Evolutionary conservation across 139 green algal genomes (phyloP).

Genomic region (Volvox africanus): DNA sequence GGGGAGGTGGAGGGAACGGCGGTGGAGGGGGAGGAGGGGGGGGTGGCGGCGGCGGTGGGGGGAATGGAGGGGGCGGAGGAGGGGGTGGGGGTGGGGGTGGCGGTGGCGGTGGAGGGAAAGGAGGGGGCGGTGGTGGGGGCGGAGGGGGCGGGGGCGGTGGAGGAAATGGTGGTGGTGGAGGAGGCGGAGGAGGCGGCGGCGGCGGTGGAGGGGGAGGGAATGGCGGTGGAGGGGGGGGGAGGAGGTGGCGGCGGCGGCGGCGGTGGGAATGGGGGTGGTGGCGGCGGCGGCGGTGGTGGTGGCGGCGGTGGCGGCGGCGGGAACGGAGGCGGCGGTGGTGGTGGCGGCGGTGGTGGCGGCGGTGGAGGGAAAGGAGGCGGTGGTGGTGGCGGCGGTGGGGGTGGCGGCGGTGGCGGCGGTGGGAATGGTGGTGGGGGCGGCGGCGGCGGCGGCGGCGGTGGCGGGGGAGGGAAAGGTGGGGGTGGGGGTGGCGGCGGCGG

Average conservation of each 20-base stretch:
- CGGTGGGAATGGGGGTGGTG: not conserved
- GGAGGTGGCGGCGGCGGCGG: conserved; percentile 5
- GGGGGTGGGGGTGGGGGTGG: not conserved
- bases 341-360: not conserved
- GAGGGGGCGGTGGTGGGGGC: not conserved
- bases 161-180: too few relatives aligned
- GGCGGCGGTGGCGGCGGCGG: not conserved
- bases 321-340: not conserved
- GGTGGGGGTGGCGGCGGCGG: not conserved
- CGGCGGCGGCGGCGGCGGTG: not conserved
- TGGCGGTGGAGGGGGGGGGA: not conserved
- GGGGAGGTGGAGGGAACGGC: not conserved
- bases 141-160: too few relatives aligned
- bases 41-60: not conserved
- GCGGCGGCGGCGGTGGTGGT: not conserved
- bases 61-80: not conserved
- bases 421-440: not conserved
- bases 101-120: not conserved
- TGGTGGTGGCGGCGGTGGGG: not conserved
- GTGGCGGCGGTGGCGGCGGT: not conserved
- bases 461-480: not conserved
- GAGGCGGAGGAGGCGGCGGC: not conserved
- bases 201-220: not conserved
- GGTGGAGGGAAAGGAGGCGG: not conserved
- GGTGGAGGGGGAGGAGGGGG: not conserved